Evolutionary conservation across 139 green algal species (phyloP), one percentile per base, ranked within the genome.

Genomic region (Eudorina sp.): DNA sequence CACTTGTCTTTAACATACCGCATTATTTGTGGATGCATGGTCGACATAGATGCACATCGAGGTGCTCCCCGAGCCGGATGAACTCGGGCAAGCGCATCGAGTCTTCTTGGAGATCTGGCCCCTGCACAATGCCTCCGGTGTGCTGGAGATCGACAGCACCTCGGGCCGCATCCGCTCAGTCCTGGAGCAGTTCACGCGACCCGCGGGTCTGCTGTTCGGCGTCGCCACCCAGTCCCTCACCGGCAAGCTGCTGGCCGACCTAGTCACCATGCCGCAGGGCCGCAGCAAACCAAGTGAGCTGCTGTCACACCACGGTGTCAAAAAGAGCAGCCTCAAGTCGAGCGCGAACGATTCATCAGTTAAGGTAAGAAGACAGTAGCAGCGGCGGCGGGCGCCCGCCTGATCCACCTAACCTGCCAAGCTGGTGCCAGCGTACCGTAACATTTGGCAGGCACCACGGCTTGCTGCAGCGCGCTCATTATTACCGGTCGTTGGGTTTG

Each of bases 281-380:
- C 53, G 78, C 23, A 58, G 5, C 3, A 18, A 34, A 19, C 73
- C 55, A 4, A 8, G 31, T 4, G 78, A 85, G 0, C 55, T 85
- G 16, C 58, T 85, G 27, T 55, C 38, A 21, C 41, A 46, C 0
- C 40, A 74, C 11, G 58, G 7, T 27, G 53, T 23, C 78, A 85
- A 75, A 40, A 85, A 85, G 38, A 85, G 78, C 38, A 85, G 55
- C 78, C 78, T 85, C 27, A 85, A 85, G 53, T 43, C 78, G 6
- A 58, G 62, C 31, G 36, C 62, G 11, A 11, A 25, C 19, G 62
- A 72, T 38, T 55, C 13, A 13, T 36, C 69, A 0, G 40, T n/a
- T 51, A 48, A 46, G 4, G 69, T 34, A n/a, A n/a, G n/a, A n/a
- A n/a, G n/a, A n/a, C n/a, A n/a, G n/a, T n/a, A n/a, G n/a, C n/a